phyloP scores from a whole-genome alignment of 2,329 filamentous ascomycete species.

The Colletotrichum chlorophyti region DNA sequence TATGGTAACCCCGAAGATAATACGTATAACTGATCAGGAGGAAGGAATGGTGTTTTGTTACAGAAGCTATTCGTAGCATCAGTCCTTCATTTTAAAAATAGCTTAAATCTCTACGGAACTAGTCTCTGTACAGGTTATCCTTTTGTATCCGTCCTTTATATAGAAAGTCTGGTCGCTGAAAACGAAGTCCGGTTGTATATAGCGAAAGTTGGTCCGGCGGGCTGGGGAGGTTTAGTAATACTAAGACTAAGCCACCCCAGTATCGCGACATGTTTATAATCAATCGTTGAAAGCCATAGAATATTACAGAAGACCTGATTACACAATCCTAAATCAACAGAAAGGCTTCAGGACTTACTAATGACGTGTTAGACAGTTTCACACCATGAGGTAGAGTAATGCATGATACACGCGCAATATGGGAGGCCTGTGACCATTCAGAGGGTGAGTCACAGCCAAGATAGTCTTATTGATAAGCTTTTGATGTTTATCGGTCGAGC shows the following conservation, averaged over 20 bases:
- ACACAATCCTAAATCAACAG: neutral
- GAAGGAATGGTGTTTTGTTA: too few relatives aligned
- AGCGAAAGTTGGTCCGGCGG: too few relatives aligned
- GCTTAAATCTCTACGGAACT: neutral
- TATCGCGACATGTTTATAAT: too few relatives aligned
- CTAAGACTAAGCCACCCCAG: too few relatives aligned
- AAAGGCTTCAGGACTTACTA: neutral
- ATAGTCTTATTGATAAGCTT: neutral
- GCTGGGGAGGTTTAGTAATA: too few relatives aligned
- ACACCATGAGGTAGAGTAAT: neutral
- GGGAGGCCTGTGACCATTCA: neutral
- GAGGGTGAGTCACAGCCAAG: neutral
- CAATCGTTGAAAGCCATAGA: neutral
- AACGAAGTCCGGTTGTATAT: too few relatives aligned
- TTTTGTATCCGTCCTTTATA: too few relatives aligned
- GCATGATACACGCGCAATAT: neutral
- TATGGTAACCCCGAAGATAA: neutral
- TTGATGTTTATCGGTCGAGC: neutral
- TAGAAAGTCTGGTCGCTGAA: too few relatives aligned
- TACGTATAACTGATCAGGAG: too few relatives aligned
- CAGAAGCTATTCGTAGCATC: too few relatives aligned
- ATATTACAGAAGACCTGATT: neutral
- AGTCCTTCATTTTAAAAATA: too few relatives aligned
- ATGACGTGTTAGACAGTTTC: neutral
- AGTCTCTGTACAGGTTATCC: too few relatives aligned